phyloP scores from a whole-genome alignment of 129 eudicot species.

The sunflower (Helianthus annuus) region DNA sequence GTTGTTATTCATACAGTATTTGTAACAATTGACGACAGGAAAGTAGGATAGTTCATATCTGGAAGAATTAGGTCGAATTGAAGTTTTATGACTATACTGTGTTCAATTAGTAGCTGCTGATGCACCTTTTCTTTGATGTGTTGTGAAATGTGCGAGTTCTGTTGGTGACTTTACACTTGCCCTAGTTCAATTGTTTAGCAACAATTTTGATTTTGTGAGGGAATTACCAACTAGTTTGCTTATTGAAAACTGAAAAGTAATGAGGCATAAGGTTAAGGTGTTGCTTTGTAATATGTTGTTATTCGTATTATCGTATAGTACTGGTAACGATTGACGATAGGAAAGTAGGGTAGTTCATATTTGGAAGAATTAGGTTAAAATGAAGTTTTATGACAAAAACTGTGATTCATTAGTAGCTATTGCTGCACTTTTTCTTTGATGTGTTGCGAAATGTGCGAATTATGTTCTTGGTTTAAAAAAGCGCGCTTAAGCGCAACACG shows the following conservation, averaged over 20 bases:
- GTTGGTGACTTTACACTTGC: slow-evolving; percentile 10
- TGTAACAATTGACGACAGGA: too few relatives aligned
- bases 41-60: too few relatives aligned
- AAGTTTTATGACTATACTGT: background rate
- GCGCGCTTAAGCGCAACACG: too few relatives aligned
- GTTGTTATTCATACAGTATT: too few relatives aligned
- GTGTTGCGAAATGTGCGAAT: slow-evolving; percentile 15
- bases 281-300: background rate
- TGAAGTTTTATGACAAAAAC: too few relatives aligned
- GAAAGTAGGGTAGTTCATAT: too few relatives aligned
- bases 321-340: too few relatives aligned
- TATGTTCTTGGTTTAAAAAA: too few relatives aligned
- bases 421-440: slow-evolving; percentile 13
- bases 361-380: too few relatives aligned
- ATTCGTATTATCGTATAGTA: too few relatives aligned
- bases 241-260: background rate
- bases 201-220: background rate
- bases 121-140: slow-evolving; percentile 8
- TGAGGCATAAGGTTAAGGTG: slow-evolving; percentile 2
- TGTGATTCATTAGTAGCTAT: too few relatives aligned
- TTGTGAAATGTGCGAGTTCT: slow-evolving; percentile 16
- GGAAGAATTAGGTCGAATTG: too few relatives aligned
- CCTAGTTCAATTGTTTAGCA: slow-evolving; percentile 15
- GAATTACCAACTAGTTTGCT: background rate
- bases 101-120: background rate